Base-by-base conservation (phyloP, 257 asterid genomes). In the Prunella vulgaris region DNA sequence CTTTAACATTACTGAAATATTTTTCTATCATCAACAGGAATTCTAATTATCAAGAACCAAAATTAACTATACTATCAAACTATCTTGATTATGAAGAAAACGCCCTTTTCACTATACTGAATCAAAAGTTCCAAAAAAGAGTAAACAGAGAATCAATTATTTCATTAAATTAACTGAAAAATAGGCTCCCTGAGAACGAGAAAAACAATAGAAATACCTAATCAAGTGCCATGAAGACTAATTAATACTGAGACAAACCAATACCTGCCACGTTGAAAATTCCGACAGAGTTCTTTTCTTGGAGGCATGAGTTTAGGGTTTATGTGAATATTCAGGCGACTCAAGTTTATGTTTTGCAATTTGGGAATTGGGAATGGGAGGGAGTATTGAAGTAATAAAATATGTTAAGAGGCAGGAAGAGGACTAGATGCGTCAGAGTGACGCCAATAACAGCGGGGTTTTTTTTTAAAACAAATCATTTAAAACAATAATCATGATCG, bases 251-350 rank as follows among this genome's bases (percentile, higher is more conserved):
- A 59, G 18, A 5, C 12, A 38, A 7, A 14, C 33, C 17, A 24
- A 18, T 73, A 90, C 98, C 93, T 88, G 61, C 97, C 98, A 33
- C 93, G 88, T 71, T 74, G 84, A 77, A 93, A 93, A 83, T 86
- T 83, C 72, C 93, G 76, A 64, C 98, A 88, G 59, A 73, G 77
- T 61, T 90, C 95, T 74, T 74, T 80, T 60, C 73, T 85, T 4
- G 92, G 97, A 65, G 93, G 92, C 98, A 93, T 92, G 59, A 30
- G 63, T 70, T 42, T 76, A 58, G 79, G 84, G 80, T 78, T 80
- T 62, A 59, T 38, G 54, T 5, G 70, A 51, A 68, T n/a, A 10
- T 21, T 33, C 44, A 48, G 60, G 32, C 37, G 56, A 53, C 21
- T 35, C 35, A 17, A 53, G 53, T 60, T 15, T 15, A 7, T 7